A percentile compares a stretch with the other conserved stretches of the same genome.
Conservation (phyloP, 1,284 basidiomycete genomes). For the Ceratobasidium sp. region DNA sequence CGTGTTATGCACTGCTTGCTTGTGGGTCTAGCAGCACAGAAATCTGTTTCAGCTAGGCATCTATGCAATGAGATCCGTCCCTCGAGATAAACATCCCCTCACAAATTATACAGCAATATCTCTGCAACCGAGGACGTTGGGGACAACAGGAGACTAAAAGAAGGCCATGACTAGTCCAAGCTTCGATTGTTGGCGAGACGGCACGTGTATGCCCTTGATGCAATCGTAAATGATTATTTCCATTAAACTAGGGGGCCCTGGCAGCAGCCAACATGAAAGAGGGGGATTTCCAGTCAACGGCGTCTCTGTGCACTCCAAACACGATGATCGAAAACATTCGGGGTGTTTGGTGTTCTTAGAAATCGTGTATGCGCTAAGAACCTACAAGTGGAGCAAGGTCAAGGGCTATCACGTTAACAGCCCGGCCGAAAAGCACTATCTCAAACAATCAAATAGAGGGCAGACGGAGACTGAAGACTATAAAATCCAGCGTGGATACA, state of each 20-base stretch:
- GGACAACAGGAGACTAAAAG: neutral
- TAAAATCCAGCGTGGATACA: neutral
- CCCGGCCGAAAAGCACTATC: neutral
- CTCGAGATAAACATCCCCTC: constrained; percentile 15
- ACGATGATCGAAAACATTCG: neutral
- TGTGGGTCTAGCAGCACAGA: neutral
- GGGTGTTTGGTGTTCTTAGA: neutral
- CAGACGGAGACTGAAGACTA: neutral
- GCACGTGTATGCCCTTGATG: constrained; percentile 29
- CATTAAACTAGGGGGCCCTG: neutral
- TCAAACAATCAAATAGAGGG: neutral
- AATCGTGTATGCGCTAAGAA: no score
- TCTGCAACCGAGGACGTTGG: neutral
- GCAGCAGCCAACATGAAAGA: neutral
- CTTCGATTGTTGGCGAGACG: constrained; percentile 20
- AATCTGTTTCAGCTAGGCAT: neutral
- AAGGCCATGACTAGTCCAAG: neutral
- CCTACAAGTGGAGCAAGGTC: neutral
- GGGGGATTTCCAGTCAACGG: neutral
- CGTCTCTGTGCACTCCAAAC: neutral
- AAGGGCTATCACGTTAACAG: neutral
- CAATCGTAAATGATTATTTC: constrained; percentile 21
- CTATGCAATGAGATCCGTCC: neutral
- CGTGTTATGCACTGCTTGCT: neutral
- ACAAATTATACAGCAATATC: neutral